Conservation (phyloP, 2,329 filamentous ascomycete genomes). For the Xylariaceae sp. region DNA sequence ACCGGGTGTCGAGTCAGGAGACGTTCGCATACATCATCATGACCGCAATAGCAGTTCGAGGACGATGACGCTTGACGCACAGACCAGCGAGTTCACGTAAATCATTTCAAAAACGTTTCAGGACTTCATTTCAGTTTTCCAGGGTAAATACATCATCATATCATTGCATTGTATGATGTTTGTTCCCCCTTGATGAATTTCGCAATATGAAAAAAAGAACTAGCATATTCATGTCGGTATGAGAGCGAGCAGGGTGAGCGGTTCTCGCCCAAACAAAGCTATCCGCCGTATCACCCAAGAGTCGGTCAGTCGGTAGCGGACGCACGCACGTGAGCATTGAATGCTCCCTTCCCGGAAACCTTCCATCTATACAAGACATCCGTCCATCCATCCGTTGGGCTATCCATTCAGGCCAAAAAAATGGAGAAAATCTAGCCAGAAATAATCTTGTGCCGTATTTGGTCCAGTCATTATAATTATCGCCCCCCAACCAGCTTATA, state of each 20-base stretch:
- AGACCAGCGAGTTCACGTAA: conserved; percentile 4
- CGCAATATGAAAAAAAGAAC: background rate
- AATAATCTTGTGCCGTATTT: too few relatives aligned
- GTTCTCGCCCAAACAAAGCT: background rate
- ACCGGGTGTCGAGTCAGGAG: conserved; percentile 10
- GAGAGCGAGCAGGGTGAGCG: background rate
- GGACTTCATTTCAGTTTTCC: background rate
- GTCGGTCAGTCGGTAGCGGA: background rate
- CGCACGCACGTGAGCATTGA: background rate
- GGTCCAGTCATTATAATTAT: too few relatives aligned
- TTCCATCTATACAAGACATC: background rate
- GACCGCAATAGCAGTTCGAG: conserved; percentile 12
- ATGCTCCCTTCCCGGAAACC: background rate
- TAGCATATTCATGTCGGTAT: background rate
- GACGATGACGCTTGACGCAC: conserved; percentile 7
- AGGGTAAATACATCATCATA: too few relatives aligned
- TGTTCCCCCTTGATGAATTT: background rate
- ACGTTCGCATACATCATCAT: conserved; percentile 4
- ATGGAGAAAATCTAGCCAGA: too few relatives aligned
- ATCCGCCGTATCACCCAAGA: background rate
- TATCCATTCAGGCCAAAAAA: too few relatives aligned
- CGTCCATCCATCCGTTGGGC: background rate
- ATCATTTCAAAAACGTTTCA: background rate
- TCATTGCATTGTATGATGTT: background rate
- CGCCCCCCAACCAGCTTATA: too few relatives aligned